phyloP scores from a whole-genome alignment of 371 early-diverging fungal genomes.

The Mucor racemosus region DNA sequence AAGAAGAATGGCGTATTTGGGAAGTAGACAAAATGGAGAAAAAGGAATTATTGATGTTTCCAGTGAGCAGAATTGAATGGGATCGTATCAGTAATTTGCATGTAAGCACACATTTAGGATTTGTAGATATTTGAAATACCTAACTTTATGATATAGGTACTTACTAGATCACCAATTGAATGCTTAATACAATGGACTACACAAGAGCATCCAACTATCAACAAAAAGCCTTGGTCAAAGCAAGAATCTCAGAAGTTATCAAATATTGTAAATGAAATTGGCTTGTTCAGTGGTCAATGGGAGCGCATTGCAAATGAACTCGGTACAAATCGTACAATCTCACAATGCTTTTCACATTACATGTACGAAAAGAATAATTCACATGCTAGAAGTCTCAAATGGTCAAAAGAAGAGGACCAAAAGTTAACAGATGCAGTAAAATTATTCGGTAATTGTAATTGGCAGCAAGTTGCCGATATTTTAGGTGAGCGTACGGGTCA shows the following conservation, averaged over 20 bases:
- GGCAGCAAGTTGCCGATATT: slow-evolving; percentile 71
- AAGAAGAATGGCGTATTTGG: slow-evolving; percentile 39
- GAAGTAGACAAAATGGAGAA: slow-evolving; percentile 55
- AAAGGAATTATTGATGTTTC: slow-evolving; percentile 55
- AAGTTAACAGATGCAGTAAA: slow-evolving; percentile 61
- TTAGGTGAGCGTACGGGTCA: slow-evolving; percentile 73
- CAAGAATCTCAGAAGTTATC: slow-evolving; percentile 57
- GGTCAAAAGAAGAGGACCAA: slow-evolving; percentile 70
- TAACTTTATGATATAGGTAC: slow-evolving; percentile 44
- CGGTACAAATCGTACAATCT: slow-evolving; percentile 73
- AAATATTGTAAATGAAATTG: slow-evolving; percentile 49
- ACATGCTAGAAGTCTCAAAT: slow-evolving; percentile 33
- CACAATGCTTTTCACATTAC: slow-evolving; percentile 82
- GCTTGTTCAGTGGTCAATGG: slow-evolving; percentile 61
- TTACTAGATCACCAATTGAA: slow-evolving; percentile 64
- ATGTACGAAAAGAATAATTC: slow-evolving; percentile 35
- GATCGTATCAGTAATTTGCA: slow-evolving; percentile 61
- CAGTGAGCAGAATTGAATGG: slow-evolving; percentile 73
- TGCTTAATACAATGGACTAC: slow-evolving; percentile 85
- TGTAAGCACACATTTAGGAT: slow-evolving; percentile 36
- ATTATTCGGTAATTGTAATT: slow-evolving; percentile 67
- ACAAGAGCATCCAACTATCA: slow-evolving; percentile 84
- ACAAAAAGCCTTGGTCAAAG: slow-evolving; percentile 70
- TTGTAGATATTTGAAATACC: not conserved
- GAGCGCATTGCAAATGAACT: slow-evolving; percentile 61